Percentiles rank a stretch among this genome's conserved stretches.
Conservation (phyloP, 352 stramenopile species). For the Elongisporangium prolatum region DNA sequence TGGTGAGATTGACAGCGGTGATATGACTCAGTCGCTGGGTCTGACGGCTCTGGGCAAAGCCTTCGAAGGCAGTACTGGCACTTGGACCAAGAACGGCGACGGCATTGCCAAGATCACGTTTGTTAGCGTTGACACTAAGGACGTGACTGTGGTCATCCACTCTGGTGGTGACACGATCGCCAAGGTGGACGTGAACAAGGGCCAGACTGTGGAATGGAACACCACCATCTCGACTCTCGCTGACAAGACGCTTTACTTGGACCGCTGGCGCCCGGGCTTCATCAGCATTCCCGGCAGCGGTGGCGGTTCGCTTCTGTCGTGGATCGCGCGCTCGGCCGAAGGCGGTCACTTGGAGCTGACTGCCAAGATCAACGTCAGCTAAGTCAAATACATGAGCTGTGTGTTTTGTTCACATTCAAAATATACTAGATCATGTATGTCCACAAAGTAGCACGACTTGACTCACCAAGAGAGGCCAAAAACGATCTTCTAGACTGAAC, state of each 20-base stretch:
- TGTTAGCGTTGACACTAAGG: slow-evolving; percentile 26
- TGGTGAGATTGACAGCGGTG: slow-evolving; percentile 52
- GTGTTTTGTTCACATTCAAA: not conserved
- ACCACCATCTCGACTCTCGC: slow-evolving; percentile 28
- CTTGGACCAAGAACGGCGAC: slow-evolving; percentile 38
- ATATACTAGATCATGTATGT: not conserved
- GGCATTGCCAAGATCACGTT: slow-evolving; percentile 38
- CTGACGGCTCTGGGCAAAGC: slow-evolving; percentile 32
- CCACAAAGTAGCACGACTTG: not conserved
- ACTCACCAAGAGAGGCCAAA: too few relatives aligned
- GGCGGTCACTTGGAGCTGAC: slow-evolving; percentile 34
- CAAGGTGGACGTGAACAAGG: slow-evolving; percentile 25
- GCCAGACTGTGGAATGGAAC: slow-evolving; percentile 33
- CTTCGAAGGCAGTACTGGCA: slow-evolving; percentile 32
- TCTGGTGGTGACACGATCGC: slow-evolving; percentile 30
- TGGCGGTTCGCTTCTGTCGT: slow-evolving; percentile 26
- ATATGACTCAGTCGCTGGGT: slow-evolving; percentile 29
- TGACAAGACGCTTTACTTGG: slow-evolving; percentile 47
- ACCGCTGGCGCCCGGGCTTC: slow-evolving; percentile 36
- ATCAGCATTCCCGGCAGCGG: slow-evolving; percentile 29
- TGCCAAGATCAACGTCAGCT: slow-evolving; percentile 39
- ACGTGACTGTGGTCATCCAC: slow-evolving; percentile 40
- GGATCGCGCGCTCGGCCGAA: slow-evolving; percentile 26
- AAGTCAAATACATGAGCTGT: slow-evolving; percentile 1
- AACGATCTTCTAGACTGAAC: not conserved